A percentile compares a stretch with the other conserved stretches of the same genome.
phyloP scores from a whole-genome alignment of 768 basidiomycete genomes.

The Russula abietina region DNA sequence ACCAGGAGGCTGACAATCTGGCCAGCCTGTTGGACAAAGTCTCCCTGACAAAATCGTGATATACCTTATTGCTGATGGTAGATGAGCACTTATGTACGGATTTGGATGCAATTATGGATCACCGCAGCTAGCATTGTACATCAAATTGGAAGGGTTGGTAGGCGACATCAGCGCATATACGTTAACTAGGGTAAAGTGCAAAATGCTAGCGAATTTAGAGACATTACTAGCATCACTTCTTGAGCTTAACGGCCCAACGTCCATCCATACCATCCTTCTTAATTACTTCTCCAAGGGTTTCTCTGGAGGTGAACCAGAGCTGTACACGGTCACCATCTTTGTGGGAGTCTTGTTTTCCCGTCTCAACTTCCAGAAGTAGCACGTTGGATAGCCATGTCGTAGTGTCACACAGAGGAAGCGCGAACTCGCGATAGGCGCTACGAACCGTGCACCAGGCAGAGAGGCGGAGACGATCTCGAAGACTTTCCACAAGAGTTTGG shows the following conservation, averaged over 20 bases:
- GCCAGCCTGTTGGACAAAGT: slow-evolving; percentile 65
- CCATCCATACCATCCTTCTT: slow-evolving; percentile 15
- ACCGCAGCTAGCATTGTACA: slow-evolving; percentile 12
- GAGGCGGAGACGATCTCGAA: slow-evolving; percentile 17
- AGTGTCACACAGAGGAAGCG: slow-evolving; percentile 8
- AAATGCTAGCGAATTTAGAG: not conserved
- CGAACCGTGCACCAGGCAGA: slow-evolving; percentile 20
- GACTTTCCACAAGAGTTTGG: slow-evolving; percentile 7
- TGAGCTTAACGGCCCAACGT: slow-evolving; percentile 16
- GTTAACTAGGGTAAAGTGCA: not conserved
- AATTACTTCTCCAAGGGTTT: slow-evolving; percentile 19
- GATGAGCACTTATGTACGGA: not conserved
- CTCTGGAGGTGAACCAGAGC: slow-evolving; percentile 17
- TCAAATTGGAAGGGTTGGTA: not conserved
- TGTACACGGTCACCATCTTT: slow-evolving; percentile 1
- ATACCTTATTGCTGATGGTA: not conserved
- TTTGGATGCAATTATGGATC: not conserved
- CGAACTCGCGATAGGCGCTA: slow-evolving; percentile 21
- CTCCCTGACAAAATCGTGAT: slow-evolving; percentile 14
- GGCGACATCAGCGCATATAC: not conserved
- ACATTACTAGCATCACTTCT: slow-evolving; percentile 12
- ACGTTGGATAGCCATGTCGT: slow-evolving; percentile 14
- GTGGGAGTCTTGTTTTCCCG: not conserved
- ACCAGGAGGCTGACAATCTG: slow-evolving; percentile 48
- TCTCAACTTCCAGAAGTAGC: slow-evolving; percentile 14